Evolutionary conservation across 2,329 filamentous ascomycete genomes (phyloP).

Genomic region (Didymella keratinophila): DNA sequence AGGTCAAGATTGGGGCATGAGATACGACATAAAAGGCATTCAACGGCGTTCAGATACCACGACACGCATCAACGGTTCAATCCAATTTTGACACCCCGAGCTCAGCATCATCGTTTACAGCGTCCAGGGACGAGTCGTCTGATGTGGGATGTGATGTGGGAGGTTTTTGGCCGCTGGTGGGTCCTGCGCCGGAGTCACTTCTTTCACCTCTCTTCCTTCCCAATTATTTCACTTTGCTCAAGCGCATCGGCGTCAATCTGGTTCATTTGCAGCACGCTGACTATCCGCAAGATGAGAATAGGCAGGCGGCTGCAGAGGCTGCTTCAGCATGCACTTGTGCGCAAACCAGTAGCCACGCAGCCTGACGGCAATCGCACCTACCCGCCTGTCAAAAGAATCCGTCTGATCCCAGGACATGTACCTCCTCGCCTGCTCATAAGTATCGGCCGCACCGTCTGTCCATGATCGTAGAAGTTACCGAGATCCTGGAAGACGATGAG

Average conservation of each 20-base stretch:
- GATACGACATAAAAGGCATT: not conserved
- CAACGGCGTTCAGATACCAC: slow-evolving; percentile 3
- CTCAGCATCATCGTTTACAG: no score
- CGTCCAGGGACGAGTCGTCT: not conserved
- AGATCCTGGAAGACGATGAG: no score
- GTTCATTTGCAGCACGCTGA: no score
- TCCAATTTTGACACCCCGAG: no score
- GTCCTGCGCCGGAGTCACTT: not conserved
- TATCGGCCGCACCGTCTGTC: no score
- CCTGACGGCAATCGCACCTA: not conserved
- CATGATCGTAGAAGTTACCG: no score
- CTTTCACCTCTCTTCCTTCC: not conserved
- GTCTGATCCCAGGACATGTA: no score
- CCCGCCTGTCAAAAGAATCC: no score
- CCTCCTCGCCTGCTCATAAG: no score
- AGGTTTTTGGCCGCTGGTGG: not conserved
- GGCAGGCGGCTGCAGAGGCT: not conserved
- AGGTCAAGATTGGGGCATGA: slow-evolving; percentile 17
- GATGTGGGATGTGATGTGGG: not conserved
- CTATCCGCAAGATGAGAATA: no score
- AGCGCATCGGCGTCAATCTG: not conserved
- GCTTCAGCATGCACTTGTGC: not conserved
- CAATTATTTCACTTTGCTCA: not conserved
- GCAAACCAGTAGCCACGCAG: not conserved
- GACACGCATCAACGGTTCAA: not conserved